Conservation (phyloP, 139 green algal species). For the Chlorella ohadii region DNA sequence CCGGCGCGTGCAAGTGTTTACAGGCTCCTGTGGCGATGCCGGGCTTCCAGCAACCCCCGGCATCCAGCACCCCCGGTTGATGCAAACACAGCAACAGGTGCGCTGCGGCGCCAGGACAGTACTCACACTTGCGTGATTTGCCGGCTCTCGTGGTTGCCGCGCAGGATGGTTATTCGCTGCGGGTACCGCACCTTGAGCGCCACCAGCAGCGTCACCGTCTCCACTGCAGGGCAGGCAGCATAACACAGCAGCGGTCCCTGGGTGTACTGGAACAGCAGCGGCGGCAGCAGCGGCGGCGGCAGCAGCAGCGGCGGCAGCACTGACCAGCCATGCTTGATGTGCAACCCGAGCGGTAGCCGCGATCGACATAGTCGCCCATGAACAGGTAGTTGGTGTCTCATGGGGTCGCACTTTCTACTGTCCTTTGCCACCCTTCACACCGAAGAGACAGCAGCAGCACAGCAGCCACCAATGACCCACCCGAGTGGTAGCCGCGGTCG, state of each 20-base stretch:
- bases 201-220: constrained; percentile 94
- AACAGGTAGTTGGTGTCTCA: constrained; percentile 99
- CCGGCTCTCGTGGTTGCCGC: constrained; percentile 98
- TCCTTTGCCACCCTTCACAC: not conserved
- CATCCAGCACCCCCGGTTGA: too few relatives aligned
- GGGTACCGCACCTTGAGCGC: constrained; percentile 93
- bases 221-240: too few relatives aligned
- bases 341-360: constrained; percentile 93
- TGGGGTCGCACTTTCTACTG: too few relatives aligned
- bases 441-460: not conserved
- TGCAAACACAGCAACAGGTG: too few relatives aligned
- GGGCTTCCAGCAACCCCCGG: too few relatives aligned
- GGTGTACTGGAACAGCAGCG: too few relatives aligned
- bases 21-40: too few relatives aligned
- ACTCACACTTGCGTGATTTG: constrained; percentile 98
- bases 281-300: not conserved
- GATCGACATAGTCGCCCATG: constrained; percentile 99
- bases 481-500: constrained; percentile 95
- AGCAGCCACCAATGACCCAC: not conserved
- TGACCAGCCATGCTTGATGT: too few relatives aligned
- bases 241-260: not conserved
- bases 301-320: too few relatives aligned
- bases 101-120: too few relatives aligned
- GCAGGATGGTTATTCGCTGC: constrained; percentile 97
- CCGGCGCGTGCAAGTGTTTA: too few relatives aligned